Percentiles rank a stretch among this genome's conserved stretches.
Evolutionary conservation across 1,284 basidiomycete species (phyloP).

Genomic region (Sporisorium graminicola): DNA sequence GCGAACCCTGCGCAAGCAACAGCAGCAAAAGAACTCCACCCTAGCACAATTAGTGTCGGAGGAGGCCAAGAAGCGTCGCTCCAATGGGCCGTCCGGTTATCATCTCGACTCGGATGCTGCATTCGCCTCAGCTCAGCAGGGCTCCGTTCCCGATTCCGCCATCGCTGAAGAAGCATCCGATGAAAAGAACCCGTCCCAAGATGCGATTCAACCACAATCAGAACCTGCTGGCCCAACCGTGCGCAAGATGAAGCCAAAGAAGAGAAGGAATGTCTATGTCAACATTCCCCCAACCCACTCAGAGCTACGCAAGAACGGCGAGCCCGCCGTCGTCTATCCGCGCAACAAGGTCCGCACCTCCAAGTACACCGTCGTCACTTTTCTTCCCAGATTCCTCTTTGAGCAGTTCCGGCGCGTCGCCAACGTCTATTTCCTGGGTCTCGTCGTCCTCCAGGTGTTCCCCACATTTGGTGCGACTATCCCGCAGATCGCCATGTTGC

Average conservation of each 20-base stretch:
- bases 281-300: slow-evolving; percentile 72
- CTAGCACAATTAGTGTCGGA: slow-evolving; percentile 39
- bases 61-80: slow-evolving; percentile 42
- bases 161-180: slow-evolving; percentile 34
- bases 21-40: slow-evolving; percentile 36
- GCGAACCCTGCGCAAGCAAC: slow-evolving; percentile 42
- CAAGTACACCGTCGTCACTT: slow-evolving; percentile 91
- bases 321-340: slow-evolving; percentile 82
- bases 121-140: slow-evolving; percentile 61
- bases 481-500: slow-evolving; percentile 85
- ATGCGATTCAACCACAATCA: slow-evolving; percentile 4
- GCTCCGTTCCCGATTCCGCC: slow-evolving; percentile 35
- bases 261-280: slow-evolving; percentile 64
- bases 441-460: slow-evolving; percentile 89
- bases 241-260: slow-evolving; percentile 56
- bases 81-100: slow-evolving; percentile 35
- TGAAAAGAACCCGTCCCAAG: slow-evolving; percentile 14
- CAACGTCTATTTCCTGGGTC: slow-evolving; percentile 89
- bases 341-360: slow-evolving; percentile 95
- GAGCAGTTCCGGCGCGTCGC: slow-evolving; percentile 77
- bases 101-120: slow-evolving; percentile 46
- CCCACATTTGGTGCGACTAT: slow-evolving; percentile 89
- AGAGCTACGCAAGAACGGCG: slow-evolving; percentile 80
- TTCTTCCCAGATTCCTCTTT: slow-evolving; percentile 76
- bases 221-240: slow-evolving; percentile 40